Evolutionary conservation across 2,329 filamentous ascomycete genomes (phyloP).

Genomic region (Gremmenia infestans): DNA sequence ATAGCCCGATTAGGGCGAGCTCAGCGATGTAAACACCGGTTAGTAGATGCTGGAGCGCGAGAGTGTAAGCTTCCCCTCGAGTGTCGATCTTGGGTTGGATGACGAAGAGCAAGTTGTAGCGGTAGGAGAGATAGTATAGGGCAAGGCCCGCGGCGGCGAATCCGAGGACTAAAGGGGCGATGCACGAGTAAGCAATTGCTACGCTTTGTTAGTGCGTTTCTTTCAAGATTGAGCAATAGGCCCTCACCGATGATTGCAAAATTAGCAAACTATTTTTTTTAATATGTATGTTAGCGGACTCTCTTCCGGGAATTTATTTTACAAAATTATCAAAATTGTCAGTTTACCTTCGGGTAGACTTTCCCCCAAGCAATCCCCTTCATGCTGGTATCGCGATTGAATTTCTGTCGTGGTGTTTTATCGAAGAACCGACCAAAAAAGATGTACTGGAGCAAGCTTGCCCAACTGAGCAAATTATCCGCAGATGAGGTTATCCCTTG

Average conservation of each 20-base stretch:
- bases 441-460: not conserved
- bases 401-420: not conserved
- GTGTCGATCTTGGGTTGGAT: not conserved
- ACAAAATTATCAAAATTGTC: not conserved
- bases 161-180: not conserved
- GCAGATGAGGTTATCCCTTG: not conserved
- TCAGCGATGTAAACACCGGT: not conserved
- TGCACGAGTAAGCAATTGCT: not conserved
- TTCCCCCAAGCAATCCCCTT: not conserved
- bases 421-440: not conserved
- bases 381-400: not conserved
- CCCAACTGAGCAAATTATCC: not conserved
- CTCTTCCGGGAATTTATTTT: not conserved
- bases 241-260: not conserved
- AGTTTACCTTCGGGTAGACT: not conserved
- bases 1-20: not conserved
- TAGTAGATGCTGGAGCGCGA: not conserved
- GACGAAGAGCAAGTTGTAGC: not conserved
- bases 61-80: not conserved
- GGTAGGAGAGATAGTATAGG: not conserved
- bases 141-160: not conserved
- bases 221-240: not conserved
- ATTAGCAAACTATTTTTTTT: not conserved
- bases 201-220: not conserved
- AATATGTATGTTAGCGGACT: not conserved